Evolutionary conservation across 1,139 yeast genomes (phyloP).

Genomic region (Groenewaldozyma sp.): DNA sequence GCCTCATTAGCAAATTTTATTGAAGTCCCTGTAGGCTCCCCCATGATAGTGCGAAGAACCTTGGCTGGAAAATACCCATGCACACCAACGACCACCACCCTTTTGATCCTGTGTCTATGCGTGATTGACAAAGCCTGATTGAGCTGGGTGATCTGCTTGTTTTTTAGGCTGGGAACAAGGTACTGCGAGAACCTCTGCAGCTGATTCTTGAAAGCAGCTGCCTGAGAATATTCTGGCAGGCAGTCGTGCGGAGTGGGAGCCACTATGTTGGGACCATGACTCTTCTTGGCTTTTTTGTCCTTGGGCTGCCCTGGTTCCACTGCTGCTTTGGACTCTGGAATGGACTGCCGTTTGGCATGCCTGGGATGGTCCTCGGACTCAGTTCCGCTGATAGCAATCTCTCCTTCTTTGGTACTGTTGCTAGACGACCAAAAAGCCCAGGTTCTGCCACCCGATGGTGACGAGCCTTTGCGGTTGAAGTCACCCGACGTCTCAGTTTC

Average conservation of each 20-base stretch:
- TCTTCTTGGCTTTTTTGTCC: slow-evolving; percentile 8
- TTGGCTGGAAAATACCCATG: slow-evolving; percentile 93
- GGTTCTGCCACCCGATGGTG: slow-evolving; percentile 13
- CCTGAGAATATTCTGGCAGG: slow-evolving; percentile 20
- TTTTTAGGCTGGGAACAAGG: slow-evolving; percentile 14
- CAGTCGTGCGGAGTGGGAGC: slow-evolving; percentile 24
- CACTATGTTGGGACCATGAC: slow-evolving; percentile 23
- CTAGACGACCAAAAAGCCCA: slow-evolving; percentile 27
- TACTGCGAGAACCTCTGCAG: slow-evolving; percentile 18
- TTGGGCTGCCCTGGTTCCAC: slow-evolving; percentile 8
- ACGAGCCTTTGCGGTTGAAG: no score
- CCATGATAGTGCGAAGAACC: slow-evolving; percentile 75
- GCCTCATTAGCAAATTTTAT: slow-evolving; percentile 81
- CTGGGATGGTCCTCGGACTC: slow-evolving; percentile 28
- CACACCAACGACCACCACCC: slow-evolving; percentile 76
- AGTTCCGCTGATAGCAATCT: slow-evolving; percentile 34
- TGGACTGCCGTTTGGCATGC: slow-evolving; percentile 14
- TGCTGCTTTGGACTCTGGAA: neutral
- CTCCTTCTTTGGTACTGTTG: slow-evolving; percentile 20
- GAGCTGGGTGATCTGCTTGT: slow-evolving; percentile 11
- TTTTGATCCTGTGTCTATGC: slow-evolving; percentile 23
- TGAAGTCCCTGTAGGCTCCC: slow-evolving; percentile 92
- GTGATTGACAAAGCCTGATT: slow-evolving; percentile 17
- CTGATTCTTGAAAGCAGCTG: slow-evolving; percentile 16
- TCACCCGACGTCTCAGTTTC: no score